A percentile compares a stretch with the other conserved stretches of the same genome.
phyloP scores from a whole-genome alignment of 225 moss, liverwort and hornwort genomes.

The Bryum argenteum region DNA sequence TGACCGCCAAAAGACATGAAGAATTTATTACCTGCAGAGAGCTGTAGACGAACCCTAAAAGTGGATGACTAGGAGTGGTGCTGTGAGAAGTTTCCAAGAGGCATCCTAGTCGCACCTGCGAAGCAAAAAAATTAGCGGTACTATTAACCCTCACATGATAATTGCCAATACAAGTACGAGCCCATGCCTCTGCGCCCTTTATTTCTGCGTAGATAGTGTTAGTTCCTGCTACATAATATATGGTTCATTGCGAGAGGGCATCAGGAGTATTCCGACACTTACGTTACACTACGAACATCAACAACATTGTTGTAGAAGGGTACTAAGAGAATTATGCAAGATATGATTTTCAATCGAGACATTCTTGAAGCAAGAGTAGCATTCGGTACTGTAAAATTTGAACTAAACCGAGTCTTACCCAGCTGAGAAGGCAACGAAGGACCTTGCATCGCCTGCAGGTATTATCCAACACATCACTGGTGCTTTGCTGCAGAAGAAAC shows the following conservation, averaged over 20 bases:
- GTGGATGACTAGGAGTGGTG: constrained; percentile 82
- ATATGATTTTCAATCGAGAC: background rate
- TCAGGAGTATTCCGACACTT: constrained; percentile 5
- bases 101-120: constrained; percentile 88
- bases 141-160: background rate
- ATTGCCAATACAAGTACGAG: constrained; percentile 4
- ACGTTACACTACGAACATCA: background rate
- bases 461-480: constrained; percentile 63
- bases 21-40: constrained; percentile 69
- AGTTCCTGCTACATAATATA: constrained; percentile 2
- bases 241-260: background rate
- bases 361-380: background rate
- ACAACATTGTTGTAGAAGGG: constrained; percentile 10
- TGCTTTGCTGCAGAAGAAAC: constrained; percentile 81
- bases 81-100: constrained; percentile 84
- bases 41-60: constrained; percentile 89
- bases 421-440: constrained; percentile 91
- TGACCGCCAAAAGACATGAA: background rate
- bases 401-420: constrained; percentile 53
- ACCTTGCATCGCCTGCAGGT: constrained; percentile 78
- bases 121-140: constrained; percentile 19
- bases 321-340: background rate
- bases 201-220: background rate
- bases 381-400: background rate
- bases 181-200: background rate